phyloP scores from a whole-genome alignment of 805 yeast species.

The Saccharomycopsis sp. region DNA sequence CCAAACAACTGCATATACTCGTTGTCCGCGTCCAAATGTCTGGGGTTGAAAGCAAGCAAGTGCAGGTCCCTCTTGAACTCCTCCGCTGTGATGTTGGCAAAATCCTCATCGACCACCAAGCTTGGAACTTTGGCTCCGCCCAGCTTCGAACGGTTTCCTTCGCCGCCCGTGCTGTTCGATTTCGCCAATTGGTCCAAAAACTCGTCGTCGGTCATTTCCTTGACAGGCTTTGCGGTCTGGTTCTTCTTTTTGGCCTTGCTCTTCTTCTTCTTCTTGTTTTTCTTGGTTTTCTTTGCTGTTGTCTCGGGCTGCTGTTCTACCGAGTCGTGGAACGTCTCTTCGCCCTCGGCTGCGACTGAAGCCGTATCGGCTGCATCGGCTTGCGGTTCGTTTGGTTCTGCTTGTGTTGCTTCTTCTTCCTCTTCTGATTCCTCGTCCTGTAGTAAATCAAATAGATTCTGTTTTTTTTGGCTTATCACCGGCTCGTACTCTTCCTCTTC shows the following conservation, averaged over 20 bases:
- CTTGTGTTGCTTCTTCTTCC: neutral
- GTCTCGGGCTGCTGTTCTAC: neutral
- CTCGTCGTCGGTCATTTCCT: slow-evolving; percentile 25
- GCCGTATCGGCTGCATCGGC: neutral
- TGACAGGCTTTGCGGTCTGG: neutral
- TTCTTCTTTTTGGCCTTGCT: slow-evolving; percentile 1
- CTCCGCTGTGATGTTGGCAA: slow-evolving; percentile 38
- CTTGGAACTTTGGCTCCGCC: neutral
- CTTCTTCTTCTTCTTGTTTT: neutral
- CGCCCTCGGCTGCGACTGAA: neutral
- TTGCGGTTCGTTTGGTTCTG: neutral
- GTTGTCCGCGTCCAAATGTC: slow-evolving; percentile 65
- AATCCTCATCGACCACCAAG: neutral
- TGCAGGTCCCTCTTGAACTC: slow-evolving; percentile 36
- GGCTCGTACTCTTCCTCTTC: neutral
- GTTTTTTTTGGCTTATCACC: neutral
- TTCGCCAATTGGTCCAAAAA: slow-evolving; percentile 1
- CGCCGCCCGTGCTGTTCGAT: neutral
- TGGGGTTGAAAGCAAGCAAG: slow-evolving; percentile 39
- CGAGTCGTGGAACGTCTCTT: neutral
- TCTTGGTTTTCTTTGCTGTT: neutral
- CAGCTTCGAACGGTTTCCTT: neutral
- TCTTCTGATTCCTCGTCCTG: neutral
- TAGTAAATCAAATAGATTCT: neutral
- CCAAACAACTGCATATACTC: slow-evolving; percentile 71